Conservation (phyloP, 441 rosid species). For the Syzygium syzygioides region DNA sequence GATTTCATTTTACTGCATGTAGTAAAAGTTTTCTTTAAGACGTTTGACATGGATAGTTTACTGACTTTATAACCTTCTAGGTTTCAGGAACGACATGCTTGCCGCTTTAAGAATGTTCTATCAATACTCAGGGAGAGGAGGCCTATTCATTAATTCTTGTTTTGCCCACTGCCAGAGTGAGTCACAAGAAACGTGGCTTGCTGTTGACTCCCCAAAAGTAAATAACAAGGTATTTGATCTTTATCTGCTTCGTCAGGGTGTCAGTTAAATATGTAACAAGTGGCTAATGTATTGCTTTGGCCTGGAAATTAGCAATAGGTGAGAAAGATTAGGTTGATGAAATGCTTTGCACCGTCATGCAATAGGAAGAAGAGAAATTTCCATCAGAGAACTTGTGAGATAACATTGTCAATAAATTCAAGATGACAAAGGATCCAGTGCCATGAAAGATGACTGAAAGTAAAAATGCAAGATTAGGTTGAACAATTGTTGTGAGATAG, state of each 20-base stretch:
- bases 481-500: background rate
- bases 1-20: background rate
- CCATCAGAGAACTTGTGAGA: background rate
- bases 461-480: background rate
- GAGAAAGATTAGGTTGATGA: background rate
- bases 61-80: constrained; percentile 9
- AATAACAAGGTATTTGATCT: constrained; percentile 33
- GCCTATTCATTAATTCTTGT: constrained; percentile 67
- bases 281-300: background rate
- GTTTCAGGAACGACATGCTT: constrained; percentile 57
- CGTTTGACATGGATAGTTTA: background rate
- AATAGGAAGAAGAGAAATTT: background rate
- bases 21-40: background rate
- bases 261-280: background rate
- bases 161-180: constrained; percentile 81
- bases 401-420: background rate
- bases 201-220: constrained; percentile 50
- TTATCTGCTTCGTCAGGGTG: background rate
- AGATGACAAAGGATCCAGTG: background rate
- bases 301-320: background rate
- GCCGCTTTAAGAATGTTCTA: constrained; percentile 28
- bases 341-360: background rate
- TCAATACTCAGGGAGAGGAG: constrained; percentile 33
- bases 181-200: constrained; percentile 60
- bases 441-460: background rate